Percentiles rank a stretch among this genome's conserved stretches.
Conservation (phyloP, 2,329 filamentous ascomycete genomes). For the Juglanconis juglandina region DNA sequence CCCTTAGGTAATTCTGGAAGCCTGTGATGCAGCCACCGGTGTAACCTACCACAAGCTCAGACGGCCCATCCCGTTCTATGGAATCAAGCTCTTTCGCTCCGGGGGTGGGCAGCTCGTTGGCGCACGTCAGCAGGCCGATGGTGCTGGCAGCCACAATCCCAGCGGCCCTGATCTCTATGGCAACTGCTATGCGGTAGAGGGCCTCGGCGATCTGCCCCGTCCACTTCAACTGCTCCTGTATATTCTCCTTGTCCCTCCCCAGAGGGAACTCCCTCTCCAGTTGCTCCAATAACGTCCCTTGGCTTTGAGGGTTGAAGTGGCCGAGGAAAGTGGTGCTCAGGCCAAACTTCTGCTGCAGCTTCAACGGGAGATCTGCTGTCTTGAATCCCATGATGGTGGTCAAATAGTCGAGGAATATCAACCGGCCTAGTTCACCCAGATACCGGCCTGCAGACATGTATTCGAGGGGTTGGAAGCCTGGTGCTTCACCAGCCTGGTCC, state of each 20-base stretch:
- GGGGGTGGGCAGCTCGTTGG: conserved; percentile 57
- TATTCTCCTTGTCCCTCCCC: conserved; percentile 30
- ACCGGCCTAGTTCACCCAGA: conserved; percentile 70
- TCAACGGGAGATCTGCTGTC: conserved; percentile 48
- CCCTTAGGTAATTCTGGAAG: conserved; percentile 69
- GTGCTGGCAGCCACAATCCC: conserved; percentile 71
- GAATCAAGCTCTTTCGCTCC: neutral
- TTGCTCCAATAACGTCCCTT: conserved; percentile 40
- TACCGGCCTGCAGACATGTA: conserved; percentile 82
- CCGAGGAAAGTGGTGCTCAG: conserved; percentile 72
- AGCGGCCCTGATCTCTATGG: conserved; percentile 69
- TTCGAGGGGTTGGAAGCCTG: conserved; percentile 78
- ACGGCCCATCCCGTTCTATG: neutral
- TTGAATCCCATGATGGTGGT: conserved; percentile 39
- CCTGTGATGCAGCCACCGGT: conserved; percentile 78
- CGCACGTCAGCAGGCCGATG: conserved; percentile 65
- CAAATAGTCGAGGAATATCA: conserved; percentile 67
- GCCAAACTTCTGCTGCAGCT: conserved; percentile 56
- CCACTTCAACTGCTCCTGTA: conserved; percentile 55
- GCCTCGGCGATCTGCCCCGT: conserved; percentile 54
- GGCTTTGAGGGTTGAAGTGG: conserved; percentile 57
- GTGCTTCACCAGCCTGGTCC: conserved; percentile 63
- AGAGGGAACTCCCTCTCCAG: conserved; percentile 53
- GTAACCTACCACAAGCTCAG: conserved; percentile 71
- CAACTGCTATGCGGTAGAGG: conserved; percentile 64